A percentile compares a stretch with the other conserved stretches of the same genome.
phyloP scores from a whole-genome alignment of 2,329 filamentous ascomycete species.

The Fusarium sp. region DNA sequence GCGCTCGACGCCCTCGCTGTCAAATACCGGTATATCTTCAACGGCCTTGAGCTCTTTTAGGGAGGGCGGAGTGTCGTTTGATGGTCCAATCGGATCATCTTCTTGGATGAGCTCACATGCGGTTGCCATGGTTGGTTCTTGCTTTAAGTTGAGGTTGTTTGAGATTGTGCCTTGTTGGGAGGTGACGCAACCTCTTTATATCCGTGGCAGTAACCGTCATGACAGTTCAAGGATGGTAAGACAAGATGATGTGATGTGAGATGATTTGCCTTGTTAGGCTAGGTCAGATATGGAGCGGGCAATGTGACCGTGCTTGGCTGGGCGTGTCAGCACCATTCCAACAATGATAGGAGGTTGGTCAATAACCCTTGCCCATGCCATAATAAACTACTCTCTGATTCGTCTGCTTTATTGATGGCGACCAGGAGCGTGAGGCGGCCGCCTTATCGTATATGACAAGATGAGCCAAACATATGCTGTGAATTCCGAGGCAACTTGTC shows the following conservation, averaged over 20 bases:
- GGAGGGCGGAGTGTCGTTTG: conserved; percentile 17
- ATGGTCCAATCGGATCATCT: neutral
- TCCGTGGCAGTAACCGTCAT: neutral
- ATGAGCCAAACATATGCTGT: neutral
- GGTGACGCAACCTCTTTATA: neutral
- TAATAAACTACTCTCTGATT: neutral
- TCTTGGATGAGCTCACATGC: conserved; percentile 1
- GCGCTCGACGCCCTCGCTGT: conserved; percentile 12
- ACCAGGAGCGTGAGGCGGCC: neutral
- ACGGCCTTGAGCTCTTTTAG: neutral
- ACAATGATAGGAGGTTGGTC: neutral
- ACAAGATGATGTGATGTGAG: neutral
- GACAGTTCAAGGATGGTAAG: neutral
- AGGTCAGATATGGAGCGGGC: neutral
- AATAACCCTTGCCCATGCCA: neutral
- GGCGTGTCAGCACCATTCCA: neutral
- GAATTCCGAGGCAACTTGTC: neutral
- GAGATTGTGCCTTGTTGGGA: neutral
- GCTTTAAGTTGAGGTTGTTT: neutral
- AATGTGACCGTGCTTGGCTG: neutral
- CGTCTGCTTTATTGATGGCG: neutral
- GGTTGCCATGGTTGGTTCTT: neutral
- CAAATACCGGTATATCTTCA: conserved; percentile 10
- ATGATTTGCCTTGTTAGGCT: neutral
- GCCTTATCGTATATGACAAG: neutral